phyloP scores from a whole-genome alignment of 768 basidiomycete species.

The Kockovaella imperatae region DNA sequence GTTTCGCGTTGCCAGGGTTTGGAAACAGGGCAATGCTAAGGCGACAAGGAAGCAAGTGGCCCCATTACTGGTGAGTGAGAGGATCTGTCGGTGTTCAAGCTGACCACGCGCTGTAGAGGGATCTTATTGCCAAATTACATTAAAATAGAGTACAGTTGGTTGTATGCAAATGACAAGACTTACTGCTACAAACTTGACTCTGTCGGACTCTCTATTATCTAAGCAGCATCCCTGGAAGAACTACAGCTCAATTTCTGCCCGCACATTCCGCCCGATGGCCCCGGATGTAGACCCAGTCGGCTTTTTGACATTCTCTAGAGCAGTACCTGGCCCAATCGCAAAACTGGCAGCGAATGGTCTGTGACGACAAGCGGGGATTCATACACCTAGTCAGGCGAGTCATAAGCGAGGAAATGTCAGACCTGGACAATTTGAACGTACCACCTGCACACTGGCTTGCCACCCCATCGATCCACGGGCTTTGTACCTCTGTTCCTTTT shows the following conservation, averaged over 20 bases:
- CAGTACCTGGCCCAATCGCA: conserved; percentile 40
- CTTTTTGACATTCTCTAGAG: conserved; percentile 36
- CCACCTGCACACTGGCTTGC: conserved; percentile 35
- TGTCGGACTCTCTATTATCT: no score
- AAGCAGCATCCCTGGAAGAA: no score
- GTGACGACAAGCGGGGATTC: conserved; percentile 15
- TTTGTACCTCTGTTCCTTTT: background rate
- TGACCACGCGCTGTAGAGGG: background rate
- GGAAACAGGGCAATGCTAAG: conserved; percentile 46
- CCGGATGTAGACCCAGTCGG: conserved; percentile 30
- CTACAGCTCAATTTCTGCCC: background rate
- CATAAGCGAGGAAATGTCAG: background rate
- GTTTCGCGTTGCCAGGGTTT: conserved; percentile 33
- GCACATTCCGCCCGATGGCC: conserved; percentile 34
- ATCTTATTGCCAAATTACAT: conserved; percentile 25
- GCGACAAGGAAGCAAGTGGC: conserved; percentile 47
- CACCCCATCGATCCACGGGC: conserved; percentile 20
- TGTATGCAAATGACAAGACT: conserved; percentile 2
- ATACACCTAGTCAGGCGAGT: conserved; percentile 23
- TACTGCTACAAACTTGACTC: no score
- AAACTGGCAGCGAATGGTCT: conserved; percentile 12
- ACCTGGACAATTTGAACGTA: conserved; percentile 3
- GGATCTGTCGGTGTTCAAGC: background rate
- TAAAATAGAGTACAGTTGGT: conserved; percentile 2
- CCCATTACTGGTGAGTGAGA: conserved; percentile 41